phyloP scores from a whole-genome alignment of 1,284 basidiomycete species.

The Cerrena zonata region DNA sequence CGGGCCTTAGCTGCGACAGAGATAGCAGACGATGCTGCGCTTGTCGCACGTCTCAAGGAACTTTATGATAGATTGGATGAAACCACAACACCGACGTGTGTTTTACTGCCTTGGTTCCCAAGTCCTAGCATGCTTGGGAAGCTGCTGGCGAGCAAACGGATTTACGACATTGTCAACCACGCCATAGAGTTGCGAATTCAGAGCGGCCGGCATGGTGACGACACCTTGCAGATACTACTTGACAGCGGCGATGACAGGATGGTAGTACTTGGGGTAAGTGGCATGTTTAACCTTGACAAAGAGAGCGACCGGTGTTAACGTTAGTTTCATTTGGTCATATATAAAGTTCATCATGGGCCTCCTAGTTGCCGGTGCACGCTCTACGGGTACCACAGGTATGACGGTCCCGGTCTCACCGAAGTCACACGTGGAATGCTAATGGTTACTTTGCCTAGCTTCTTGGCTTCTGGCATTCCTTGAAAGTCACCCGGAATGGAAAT shows the following conservation, averaged over 20 bases:
- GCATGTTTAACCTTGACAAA: slow-evolving; percentile 9
- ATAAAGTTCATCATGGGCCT: slow-evolving; percentile 72
- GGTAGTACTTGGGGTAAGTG: slow-evolving; percentile 61
- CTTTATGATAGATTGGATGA: slow-evolving; percentile 62
- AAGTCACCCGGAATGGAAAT: slow-evolving; percentile 55
- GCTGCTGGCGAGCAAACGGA: slow-evolving; percentile 61
- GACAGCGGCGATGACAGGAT: slow-evolving; percentile 61
- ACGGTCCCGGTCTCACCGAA: slow-evolving; percentile 10
- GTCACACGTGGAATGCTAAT: slow-evolving; percentile 10
- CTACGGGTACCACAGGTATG: slow-evolving; percentile 63
- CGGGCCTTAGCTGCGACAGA: slow-evolving; percentile 60
- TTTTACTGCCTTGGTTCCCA: slow-evolving; percentile 69
- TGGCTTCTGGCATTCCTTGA: slow-evolving; percentile 69
- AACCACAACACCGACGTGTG: slow-evolving; percentile 63
- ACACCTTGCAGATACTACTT: slow-evolving; percentile 66
- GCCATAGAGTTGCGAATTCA: slow-evolving; percentile 50
- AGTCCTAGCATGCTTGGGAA: slow-evolving; percentile 63
- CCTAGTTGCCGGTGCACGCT: slow-evolving; percentile 66
- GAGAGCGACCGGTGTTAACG: slow-evolving; percentile 7
- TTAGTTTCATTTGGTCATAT: background rate
- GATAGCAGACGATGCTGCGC: slow-evolving; percentile 55
- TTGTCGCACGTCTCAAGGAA: slow-evolving; percentile 52
- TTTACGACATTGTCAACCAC: slow-evolving; percentile 59
- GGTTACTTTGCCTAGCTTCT: slow-evolving; percentile 39
- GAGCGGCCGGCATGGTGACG: slow-evolving; percentile 51